Conservation (phyloP, 2,329 filamentous ascomycete genomes). For the Cucurbitaria berberidis region DNA sequence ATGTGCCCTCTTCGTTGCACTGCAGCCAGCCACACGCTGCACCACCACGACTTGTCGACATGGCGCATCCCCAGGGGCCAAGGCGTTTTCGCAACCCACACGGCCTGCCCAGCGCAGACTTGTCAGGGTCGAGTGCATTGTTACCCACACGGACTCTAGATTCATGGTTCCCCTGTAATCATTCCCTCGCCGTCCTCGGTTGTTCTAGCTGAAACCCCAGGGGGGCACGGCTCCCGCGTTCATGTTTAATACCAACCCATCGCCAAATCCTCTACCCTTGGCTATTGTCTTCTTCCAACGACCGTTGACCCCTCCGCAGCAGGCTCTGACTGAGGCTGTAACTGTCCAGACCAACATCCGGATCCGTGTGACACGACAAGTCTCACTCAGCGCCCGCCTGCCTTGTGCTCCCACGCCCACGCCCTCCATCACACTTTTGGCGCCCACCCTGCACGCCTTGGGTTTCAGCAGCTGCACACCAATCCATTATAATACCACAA, state of each 20-base stretch:
- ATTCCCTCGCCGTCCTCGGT: constrained; percentile 6
- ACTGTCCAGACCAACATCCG: constrained; percentile 2
- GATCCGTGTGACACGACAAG: constrained; percentile 21
- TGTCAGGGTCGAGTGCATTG: constrained; percentile 7
- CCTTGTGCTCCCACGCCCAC: constrained; percentile 29
- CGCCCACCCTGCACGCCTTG: constrained; percentile 35
- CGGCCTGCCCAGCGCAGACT: constrained; percentile 4
- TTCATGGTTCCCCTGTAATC: neutral
- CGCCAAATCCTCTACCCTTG: constrained; percentile 4
- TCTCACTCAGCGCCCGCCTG: constrained; percentile 27
- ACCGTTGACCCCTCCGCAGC: constrained; percentile 1
- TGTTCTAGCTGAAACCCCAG: constrained; percentile 23
- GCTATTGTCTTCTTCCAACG: constrained; percentile 4
- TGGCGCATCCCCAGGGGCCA: constrained; percentile 1
- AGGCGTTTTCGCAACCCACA: neutral
- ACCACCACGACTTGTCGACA: constrained; percentile 1
- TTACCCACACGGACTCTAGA: constrained; percentile 15
- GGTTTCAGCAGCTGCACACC: constrained; percentile 38
- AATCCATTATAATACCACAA: constrained; percentile 19
- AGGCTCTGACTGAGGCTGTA: constrained; percentile 5
- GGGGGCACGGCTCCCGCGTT: constrained; percentile 15
- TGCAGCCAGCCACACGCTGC: constrained; percentile 11
- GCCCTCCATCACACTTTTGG: constrained; percentile 31
- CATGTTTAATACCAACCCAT: constrained; percentile 4
- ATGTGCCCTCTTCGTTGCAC: neutral